Percentiles rank a stretch among this genome's conserved stretches.
Evolutionary conservation across 2,329 filamentous ascomycete species (phyloP).

Genomic region (Ophiosphaerella narmari): DNA sequence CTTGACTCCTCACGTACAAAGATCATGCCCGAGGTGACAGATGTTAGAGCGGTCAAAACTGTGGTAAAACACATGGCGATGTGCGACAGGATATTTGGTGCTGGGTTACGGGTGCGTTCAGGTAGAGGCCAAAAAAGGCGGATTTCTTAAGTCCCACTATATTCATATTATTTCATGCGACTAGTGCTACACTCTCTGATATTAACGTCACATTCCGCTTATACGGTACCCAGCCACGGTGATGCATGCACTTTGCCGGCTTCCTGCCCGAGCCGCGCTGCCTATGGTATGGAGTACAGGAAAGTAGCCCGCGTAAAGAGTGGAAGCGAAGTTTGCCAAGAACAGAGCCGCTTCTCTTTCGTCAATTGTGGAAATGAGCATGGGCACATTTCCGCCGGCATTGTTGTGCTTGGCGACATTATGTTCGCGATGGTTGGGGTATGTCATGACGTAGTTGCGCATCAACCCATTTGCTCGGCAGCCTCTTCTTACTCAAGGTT

Average conservation of each 20-base stretch:
- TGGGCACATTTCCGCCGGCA: background rate
- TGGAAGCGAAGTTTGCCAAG: constrained; percentile 1
- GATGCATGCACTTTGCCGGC: constrained; percentile 17
- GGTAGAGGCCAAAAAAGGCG: background rate
- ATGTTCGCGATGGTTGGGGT: background rate
- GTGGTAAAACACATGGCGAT: constrained; percentile 21
- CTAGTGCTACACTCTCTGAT: background rate
- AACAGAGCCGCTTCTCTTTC: constrained; percentile 1
- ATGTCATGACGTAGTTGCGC: background rate
- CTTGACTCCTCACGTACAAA: constrained; percentile 16
- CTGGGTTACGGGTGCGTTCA: too few relatives aligned
- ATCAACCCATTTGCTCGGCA: too few relatives aligned
- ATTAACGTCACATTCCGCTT: constrained; percentile 9
- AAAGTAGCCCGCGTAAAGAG: background rate
- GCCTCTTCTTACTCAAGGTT: too few relatives aligned
- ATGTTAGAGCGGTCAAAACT: constrained; percentile 22
- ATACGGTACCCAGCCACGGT: constrained; percentile 7
- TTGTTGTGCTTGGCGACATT: background rate
- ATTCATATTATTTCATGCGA: background rate
- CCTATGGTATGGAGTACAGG: background rate
- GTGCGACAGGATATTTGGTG: background rate
- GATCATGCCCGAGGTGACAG: constrained; percentile 19
- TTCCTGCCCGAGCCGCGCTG: constrained; percentile 14
- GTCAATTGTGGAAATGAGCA: too few relatives aligned
- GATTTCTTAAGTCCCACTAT: too few relatives aligned